Base-by-base conservation (phyloP, 176 grass and related monocot genomes). In the Aegilops tauschii region DNA sequence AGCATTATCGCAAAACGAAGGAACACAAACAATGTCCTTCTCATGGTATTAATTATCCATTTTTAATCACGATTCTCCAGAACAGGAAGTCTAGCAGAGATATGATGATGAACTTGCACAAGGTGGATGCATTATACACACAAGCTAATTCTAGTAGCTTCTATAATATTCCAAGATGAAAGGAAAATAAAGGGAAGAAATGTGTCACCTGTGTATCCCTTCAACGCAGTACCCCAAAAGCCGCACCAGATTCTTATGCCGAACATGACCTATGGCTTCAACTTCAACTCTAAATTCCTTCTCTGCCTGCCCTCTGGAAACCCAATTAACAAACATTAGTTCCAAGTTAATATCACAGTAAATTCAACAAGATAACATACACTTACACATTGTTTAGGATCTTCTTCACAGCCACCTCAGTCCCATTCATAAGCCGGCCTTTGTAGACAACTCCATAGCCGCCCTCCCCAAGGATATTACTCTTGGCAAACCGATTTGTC, bases 221-320 rank as follows among this genome's bases (percentile, higher is more conserved):
- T 99, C 97, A 8, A 97, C 85, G 29, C 97, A 99, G 14, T 97
- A 99, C 10, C 97, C 97, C 58, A 99, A 78, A 87, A 99, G 94
- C 35, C 94, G 82, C 69, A 97, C 97, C 78, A 99, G 88, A 88
- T 99, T 99, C 78, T 93, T 97, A 76, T 99, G 97, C 31, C 94
- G 90, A 80, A 99, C 97, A 82, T 96, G 94, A 73, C 97, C 97
- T 1, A 97, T 96, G 37, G 97, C 97, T 94, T 99, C 97, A 76
- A 97, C 97, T 94, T 99, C 97, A 27, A 97, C 94, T 80, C 86
- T 91, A 75, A 99, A 99, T 84, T 99, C 97, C 76, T 94, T 97
- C 85, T 99, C 97, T 68, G 97, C 94, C 78, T 99, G 97, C 5
- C 97, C 97, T 79, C 97, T 99, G 82, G 27, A 88, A 82, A 66